These are phyloP conservation scores for Arabidopsis lyrata DNA, from an alignment of 441 rosid species.

Conservation along the genomic window DNA sequence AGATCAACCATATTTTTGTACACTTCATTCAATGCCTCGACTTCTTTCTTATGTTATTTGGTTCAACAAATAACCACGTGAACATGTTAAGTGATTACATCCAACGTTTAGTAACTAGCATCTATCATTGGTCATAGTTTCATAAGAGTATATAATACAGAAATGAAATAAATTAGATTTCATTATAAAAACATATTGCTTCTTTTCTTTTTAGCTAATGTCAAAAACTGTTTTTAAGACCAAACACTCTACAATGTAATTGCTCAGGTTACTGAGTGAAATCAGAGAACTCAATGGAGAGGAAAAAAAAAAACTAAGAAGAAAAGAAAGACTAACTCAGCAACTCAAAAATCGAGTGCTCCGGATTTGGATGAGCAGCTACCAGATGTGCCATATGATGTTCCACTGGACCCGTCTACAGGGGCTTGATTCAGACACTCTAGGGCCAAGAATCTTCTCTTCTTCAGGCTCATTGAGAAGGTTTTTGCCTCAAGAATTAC, in stretches of 20 bases:
- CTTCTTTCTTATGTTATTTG: slow-evolving; percentile 7
- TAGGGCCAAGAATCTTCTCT: slow-evolving; percentile 75
- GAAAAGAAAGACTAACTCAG: slow-evolving; percentile 28
- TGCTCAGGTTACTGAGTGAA: slow-evolving; percentile 17
- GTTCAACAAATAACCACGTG: not conserved
- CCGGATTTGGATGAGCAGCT: slow-evolving; percentile 74
- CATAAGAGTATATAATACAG: not conserved
- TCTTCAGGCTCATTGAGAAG: slow-evolving; percentile 83
- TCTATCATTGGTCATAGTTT: not conserved
- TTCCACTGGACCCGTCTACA: slow-evolving; percentile 85
- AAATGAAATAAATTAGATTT: slow-evolving; percentile 10
- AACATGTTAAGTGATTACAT: not conserved
- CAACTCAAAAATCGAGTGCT: slow-evolving; percentile 68
- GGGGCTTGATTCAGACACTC: slow-evolving; percentile 98
- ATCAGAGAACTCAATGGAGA: not conserved
- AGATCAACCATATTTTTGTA: slow-evolving; percentile 38
- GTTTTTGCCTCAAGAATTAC: slow-evolving; percentile 85
- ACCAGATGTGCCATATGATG: slow-evolving; percentile 75
- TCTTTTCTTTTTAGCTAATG: not conserved
- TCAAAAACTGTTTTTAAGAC: slow-evolving; percentile 15
- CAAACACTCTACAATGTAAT: slow-evolving; percentile 6
- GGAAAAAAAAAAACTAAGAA: not conserved
- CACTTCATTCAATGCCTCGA: slow-evolving; percentile 31
- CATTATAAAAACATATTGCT: not conserved
- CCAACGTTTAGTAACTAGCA: not conserved